phyloP scores from a whole-genome alignment of 2,329 filamentous ascomycete species.

The Neoarthrinium moseri region DNA sequence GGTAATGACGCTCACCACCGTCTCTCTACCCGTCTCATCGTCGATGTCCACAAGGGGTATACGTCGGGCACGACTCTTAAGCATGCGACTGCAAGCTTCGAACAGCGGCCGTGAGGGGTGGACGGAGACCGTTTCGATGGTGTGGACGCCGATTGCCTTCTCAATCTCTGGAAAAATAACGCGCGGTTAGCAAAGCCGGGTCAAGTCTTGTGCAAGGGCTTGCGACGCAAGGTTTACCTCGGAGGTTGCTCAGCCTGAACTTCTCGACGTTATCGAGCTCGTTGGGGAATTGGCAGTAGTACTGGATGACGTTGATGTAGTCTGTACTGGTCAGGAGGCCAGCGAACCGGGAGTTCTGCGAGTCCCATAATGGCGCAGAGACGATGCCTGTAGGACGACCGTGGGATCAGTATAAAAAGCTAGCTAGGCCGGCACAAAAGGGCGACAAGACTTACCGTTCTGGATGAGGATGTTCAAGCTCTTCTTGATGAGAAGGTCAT shows the following conservation, averaged over 20 bases:
- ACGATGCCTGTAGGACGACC: constrained; percentile 72
- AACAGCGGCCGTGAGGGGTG: constrained; percentile 88
- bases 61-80: constrained; percentile 86
- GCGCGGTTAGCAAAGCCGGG: constrained; percentile 12
- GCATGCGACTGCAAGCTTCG: constrained; percentile 92
- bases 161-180: constrained; percentile 71
- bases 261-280: constrained; percentile 88
- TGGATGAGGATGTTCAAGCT: constrained; percentile 93
- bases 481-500: constrained; percentile 92
- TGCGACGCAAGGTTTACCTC: constrained; percentile 54
- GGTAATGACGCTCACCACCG: constrained; percentile 94
- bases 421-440: background rate
- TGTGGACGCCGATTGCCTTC: constrained; percentile 84
- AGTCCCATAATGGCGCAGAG: constrained; percentile 96
- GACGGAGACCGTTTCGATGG: constrained; percentile 94
- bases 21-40: constrained; percentile 87
- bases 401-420: constrained; percentile 7
- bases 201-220: constrained; percentile 8
- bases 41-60: constrained; percentile 94
- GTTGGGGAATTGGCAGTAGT: constrained; percentile 96
- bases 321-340: constrained; percentile 93
- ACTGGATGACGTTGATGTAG: constrained; percentile 98
- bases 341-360: constrained; percentile 86
- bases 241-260: constrained; percentile 86
- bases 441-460: constrained; percentile 65